Percentiles rank a stretch among this genome's conserved stretches.
phyloP scores from a whole-genome alignment of 2,329 filamentous ascomycete species.

The Sclerotiophoma versabilis region DNA sequence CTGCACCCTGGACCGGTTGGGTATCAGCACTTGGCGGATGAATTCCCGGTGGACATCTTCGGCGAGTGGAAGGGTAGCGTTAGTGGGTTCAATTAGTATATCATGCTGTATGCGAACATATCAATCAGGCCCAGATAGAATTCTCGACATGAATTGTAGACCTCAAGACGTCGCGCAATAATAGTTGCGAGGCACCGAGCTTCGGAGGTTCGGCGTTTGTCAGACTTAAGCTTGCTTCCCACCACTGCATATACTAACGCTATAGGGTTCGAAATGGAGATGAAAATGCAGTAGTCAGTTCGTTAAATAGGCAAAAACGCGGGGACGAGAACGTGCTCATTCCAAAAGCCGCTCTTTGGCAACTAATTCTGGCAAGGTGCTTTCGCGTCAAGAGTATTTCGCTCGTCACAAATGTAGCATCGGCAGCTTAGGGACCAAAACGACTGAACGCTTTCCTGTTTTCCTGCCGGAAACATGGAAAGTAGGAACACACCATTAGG shows the following conservation, averaged over 20 bases:
- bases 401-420: background rate
- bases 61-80: constrained; percentile 32
- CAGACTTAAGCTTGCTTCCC: background rate
- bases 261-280: background rate
- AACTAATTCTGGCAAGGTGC: too few species aligned
- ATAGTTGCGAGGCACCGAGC: background rate
- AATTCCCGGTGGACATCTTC: constrained; percentile 66
- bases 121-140: too few species aligned
- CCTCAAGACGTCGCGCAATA: background rate
- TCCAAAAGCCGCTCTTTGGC: background rate
- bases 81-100: constrained; percentile 25
- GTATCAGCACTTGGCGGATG: constrained; percentile 66
- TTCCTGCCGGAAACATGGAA: constrained; percentile 5
- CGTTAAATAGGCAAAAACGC: too few species aligned
- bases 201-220: background rate
- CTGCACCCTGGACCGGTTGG: constrained; percentile 68
- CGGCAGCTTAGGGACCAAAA: background rate
- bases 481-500: background rate
- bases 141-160: too few species aligned
- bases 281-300: background rate
- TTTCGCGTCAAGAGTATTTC: background rate
- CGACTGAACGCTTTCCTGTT: background rate
- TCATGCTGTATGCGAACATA: too few species aligned
- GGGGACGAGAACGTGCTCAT: background rate
- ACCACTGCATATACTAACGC: background rate